These are phyloP conservation scores for Cryptococcus jaspeensis DNA, from an alignment of 1,284 basidiomycete genomes.

Conservation along the genomic window DNA sequence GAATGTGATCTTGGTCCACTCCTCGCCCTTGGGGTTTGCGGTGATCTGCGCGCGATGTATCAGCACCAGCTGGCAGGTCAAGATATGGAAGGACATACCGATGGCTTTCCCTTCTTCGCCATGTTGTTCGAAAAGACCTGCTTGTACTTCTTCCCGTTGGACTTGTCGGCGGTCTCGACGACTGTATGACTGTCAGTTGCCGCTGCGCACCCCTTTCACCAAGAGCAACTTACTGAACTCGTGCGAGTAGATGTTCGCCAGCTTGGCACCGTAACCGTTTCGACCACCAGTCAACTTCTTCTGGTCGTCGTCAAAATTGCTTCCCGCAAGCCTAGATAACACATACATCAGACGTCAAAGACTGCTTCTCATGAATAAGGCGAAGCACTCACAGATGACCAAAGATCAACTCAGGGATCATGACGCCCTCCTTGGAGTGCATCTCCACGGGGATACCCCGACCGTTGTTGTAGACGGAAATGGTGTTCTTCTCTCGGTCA, in stretches of 20 bases:
- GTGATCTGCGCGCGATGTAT: constrained; percentile 62
- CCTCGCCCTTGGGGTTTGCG: constrained; percentile 79
- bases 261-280: constrained; percentile 97
- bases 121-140: constrained; percentile 96
- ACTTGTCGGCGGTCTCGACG: constrained; percentile 95
- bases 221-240: constrained; percentile 65
- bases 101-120: constrained; percentile 79
- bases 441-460: constrained; percentile 96
- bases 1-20: constrained; percentile 95
- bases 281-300: constrained; percentile 98
- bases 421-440: constrained; percentile 88
- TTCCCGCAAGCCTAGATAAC: constrained; percentile 68
- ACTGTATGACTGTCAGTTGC: constrained; percentile 39
- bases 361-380: background rate
- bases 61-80: background rate
- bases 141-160: constrained; percentile 84
- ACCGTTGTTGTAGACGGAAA: constrained; percentile 95
- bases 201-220: too few relatives aligned
- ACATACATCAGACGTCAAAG: background rate
- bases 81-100: constrained; percentile 45
- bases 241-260: constrained; percentile 97
- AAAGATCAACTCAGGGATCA: constrained; percentile 97
- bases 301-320: constrained; percentile 98
- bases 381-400: constrained; percentile 66
- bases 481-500: constrained; percentile 76